These are phyloP conservation scores for Volvariella volvacea DNA, from an alignment of 1,284 basidiomycete species.

Conservation along the genomic window DNA sequence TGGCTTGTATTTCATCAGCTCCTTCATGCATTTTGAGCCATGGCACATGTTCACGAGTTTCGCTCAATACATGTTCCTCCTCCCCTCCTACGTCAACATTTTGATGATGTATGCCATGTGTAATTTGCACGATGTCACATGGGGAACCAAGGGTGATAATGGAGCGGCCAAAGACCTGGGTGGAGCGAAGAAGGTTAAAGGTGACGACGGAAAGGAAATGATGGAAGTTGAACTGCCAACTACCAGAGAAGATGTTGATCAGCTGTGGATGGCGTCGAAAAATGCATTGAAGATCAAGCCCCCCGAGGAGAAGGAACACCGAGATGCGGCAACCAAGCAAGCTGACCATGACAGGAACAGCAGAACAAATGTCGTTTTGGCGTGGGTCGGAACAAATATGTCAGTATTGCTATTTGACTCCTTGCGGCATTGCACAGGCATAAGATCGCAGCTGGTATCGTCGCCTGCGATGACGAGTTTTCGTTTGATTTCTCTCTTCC, in stretches of 20 bases:
- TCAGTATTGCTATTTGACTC: constrained; percentile 21
- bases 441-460: constrained; percentile 2
- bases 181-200: constrained; percentile 81
- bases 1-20: constrained; percentile 82
- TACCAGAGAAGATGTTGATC: constrained; percentile 79
- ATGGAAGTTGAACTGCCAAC: constrained; percentile 83
- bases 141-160: constrained; percentile 92
- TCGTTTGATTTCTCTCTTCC: constrained; percentile 6
- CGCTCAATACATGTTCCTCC: constrained; percentile 75
- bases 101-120: constrained; percentile 91
- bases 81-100: constrained; percentile 78
- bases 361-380: constrained; percentile 78
- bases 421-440: background rate
- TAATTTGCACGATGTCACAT: constrained; percentile 84
- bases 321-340: constrained; percentile 84
- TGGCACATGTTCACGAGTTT: constrained; percentile 96
- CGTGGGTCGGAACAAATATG: constrained; percentile 86
- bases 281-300: constrained; percentile 60
- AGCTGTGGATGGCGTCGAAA: constrained; percentile 73
- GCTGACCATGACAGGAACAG: constrained; percentile 82
- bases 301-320: constrained; percentile 69
- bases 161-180: constrained; percentile 81
- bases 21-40: constrained; percentile 83
- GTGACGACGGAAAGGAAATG: constrained; percentile 76
- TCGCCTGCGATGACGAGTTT: background rate